phyloP scores from a whole-genome alignment of 2,329 filamentous ascomycete species.

The Epichloe bromicola region DNA sequence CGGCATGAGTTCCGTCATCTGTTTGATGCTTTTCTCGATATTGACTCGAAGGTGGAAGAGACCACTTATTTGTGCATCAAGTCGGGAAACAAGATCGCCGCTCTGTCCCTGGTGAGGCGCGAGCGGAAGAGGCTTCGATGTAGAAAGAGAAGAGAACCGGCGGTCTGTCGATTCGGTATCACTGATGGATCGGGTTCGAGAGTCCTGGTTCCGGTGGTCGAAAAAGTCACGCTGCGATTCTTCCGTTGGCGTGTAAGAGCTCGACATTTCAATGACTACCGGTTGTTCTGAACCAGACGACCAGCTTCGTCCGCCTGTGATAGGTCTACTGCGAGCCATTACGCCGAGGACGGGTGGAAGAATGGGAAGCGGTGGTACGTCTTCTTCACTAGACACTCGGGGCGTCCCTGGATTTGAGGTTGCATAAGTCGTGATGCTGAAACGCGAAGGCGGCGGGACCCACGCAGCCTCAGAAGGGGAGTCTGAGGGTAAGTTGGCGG shows the following conservation, averaged over 20 bases:
- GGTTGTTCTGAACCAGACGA: constrained; percentile 12
- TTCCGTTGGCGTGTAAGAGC: background rate
- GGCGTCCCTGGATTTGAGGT: constrained; percentile 28
- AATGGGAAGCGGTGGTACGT: constrained; percentile 13
- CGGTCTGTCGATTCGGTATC: constrained; percentile 8
- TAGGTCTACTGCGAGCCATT: constrained; percentile 20
- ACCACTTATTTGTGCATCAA: constrained; percentile 52
- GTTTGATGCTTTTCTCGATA: constrained; percentile 57
- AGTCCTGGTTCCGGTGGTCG: background rate
- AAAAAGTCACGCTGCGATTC: background rate
- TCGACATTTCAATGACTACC: constrained; percentile 18
- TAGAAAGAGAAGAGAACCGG: constrained; percentile 22
- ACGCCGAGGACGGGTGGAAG: constrained; percentile 13
- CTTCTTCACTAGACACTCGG: constrained; percentile 12
- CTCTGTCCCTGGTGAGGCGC: constrained; percentile 46
- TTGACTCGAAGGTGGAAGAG: constrained; percentile 57
- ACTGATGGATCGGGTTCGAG: constrained; percentile 2
- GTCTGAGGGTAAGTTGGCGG: constrained; percentile 8
- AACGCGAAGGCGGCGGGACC: constrained; percentile 44
- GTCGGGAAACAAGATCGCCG: constrained; percentile 50
- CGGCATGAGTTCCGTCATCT: constrained; percentile 69
- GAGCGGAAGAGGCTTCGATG: constrained; percentile 46
- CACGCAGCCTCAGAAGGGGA: constrained; percentile 22
- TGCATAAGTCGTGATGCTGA: constrained; percentile 50
- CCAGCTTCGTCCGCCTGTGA: constrained; percentile 13